These are phyloP conservation scores for Piromyces sp. DNA, from an alignment of 192 early-diverging fungal genomes.

Conservation along the genomic window DNA sequence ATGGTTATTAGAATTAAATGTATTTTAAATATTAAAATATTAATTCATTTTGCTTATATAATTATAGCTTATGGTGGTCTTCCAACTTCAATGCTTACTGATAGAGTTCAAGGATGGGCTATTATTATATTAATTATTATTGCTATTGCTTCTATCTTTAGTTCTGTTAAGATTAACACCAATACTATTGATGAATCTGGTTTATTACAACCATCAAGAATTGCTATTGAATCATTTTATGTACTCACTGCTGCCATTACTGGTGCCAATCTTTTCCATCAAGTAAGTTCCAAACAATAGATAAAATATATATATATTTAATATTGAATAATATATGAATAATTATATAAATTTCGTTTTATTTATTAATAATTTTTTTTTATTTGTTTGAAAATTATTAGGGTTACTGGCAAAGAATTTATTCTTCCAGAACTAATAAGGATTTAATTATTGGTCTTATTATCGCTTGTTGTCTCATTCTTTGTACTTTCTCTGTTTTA, in stretches of 20 bases:
- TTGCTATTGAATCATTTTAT: slow-evolving; percentile 43
- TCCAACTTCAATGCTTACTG: slow-evolving; percentile 46
- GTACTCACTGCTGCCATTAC: slow-evolving; percentile 43
- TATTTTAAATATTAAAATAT: no score
- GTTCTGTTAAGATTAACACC: slow-evolving; percentile 26
- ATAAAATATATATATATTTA: no score
- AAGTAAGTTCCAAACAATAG: slow-evolving; percentile 7
- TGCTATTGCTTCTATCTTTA: slow-evolving; percentile 27
- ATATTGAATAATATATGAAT: no score
- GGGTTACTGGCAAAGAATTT: slow-evolving; percentile 56
- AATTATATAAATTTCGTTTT: neutral
- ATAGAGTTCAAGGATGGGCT: slow-evolving; percentile 36
- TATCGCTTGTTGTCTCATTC: slow-evolving; percentile 9
- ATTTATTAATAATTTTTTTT: neutral
- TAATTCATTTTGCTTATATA: no score
- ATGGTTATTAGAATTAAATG: no score
- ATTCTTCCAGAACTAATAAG: slow-evolving; percentile 41
- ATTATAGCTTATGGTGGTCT: slow-evolving; percentile 38
- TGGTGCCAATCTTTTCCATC: slow-evolving; percentile 45
- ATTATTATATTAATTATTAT: slow-evolving; percentile 30
- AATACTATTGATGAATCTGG: slow-evolving; percentile 25
- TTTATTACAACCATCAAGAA: slow-evolving; percentile 38
- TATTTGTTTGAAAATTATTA: neutral
- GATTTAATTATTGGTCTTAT: slow-evolving; percentile 36
- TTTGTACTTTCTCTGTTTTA: neutral